Evolutionary conservation across 1,139 yeast genomes (phyloP).

Genomic region (Saccharomyces hybrid): DNA sequence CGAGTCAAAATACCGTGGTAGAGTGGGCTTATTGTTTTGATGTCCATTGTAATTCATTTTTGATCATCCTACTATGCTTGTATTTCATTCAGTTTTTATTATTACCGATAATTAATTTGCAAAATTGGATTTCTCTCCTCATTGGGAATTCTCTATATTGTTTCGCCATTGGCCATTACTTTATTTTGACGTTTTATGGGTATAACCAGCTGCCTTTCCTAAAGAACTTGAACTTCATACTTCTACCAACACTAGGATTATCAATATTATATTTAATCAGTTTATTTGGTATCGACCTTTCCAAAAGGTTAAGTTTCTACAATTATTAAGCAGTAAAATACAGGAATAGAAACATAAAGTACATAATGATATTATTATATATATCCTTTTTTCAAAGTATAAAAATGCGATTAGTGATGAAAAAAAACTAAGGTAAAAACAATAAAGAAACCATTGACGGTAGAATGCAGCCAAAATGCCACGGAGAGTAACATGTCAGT

Average conservation of each 20-base stretch:
- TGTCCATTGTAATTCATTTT: slow-evolving; percentile 81
- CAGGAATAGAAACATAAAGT: neutral
- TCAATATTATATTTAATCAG: slow-evolving; percentile 51
- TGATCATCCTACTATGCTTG: slow-evolving; percentile 69
- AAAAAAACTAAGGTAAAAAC: neutral
- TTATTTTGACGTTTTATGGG: slow-evolving; percentile 76
- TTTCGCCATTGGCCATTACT: slow-evolving; percentile 65
- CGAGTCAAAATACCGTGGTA: slow-evolving; percentile 45
- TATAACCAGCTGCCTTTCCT: slow-evolving; percentile 77
- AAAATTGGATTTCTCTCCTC: slow-evolving; percentile 55
- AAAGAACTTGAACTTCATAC: slow-evolving; percentile 49
- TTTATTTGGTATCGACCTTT: slow-evolving; percentile 51
- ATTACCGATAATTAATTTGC: slow-evolving; percentile 59
- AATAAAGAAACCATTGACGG: neutral
- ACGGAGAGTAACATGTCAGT: too few species aligned
- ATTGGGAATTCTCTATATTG: slow-evolving; percentile 75
- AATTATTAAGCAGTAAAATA: slow-evolving; percentile 6
- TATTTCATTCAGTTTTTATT: slow-evolving; percentile 71
- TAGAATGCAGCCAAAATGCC: too few species aligned
- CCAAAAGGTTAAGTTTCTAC: slow-evolving; percentile 21
- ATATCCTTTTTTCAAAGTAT: neutral
- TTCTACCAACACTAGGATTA: slow-evolving; percentile 52
- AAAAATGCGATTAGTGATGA: neutral
- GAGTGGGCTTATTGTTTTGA: slow-evolving; percentile 96
- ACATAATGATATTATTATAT: slow-evolving; percentile 1